Base-by-base conservation (phyloP, 352 stramenopile genomes). In the Heterotrichella gracilis region DNA sequence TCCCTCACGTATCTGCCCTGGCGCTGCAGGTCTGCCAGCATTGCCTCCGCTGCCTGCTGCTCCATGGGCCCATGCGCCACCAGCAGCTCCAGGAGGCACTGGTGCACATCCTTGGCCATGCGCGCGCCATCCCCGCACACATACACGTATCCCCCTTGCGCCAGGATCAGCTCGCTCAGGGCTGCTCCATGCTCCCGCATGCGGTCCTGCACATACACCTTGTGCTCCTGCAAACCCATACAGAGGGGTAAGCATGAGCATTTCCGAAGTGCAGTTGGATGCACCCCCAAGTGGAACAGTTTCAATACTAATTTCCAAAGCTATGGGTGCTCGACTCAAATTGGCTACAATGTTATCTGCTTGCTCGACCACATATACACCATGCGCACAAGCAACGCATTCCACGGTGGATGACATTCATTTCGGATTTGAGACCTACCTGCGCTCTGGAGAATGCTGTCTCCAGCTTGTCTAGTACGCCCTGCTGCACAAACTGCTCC, bases 31-130 rank as follows among this genome's bases (percentile, higher is more conserved):
- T 77, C 74, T 13, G 75, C 76, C 19, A 89, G 74, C 22, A 78
- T 75, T 4, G 76, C 74, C 53, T 88, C 78, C 0, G 83, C 82
- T 3, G 78, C 79, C 25, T 85, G 76, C 20, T 75, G 73, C 19
- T 76, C 73, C 9, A 85, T 25, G 2, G 76, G 72, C 22, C 76
- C 82, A 69, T 86, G 76, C 63, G 84, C 73, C 64, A 78, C 73
- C 22, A 96, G 76, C 25, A 93, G 77, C 9, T 82, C 72, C 0
- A 78, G 75, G 3, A 95, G 79, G 2, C 83, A 77, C 3, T 76
- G 75, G 73, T 95, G 84, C 3, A 95, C 89, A 75, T 95, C 88
- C 71, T 84, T 90, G 22, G 84, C 88, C 89, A 96, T 95, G 3
- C 82, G 75, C 70, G 86, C 85, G 22, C 87, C 88, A 76, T 96